Percentiles rank a stretch among this genome's conserved stretches.
Conservation (phyloP, 1,139 yeast species). For the Suhomyces bolitotheri region DNA sequence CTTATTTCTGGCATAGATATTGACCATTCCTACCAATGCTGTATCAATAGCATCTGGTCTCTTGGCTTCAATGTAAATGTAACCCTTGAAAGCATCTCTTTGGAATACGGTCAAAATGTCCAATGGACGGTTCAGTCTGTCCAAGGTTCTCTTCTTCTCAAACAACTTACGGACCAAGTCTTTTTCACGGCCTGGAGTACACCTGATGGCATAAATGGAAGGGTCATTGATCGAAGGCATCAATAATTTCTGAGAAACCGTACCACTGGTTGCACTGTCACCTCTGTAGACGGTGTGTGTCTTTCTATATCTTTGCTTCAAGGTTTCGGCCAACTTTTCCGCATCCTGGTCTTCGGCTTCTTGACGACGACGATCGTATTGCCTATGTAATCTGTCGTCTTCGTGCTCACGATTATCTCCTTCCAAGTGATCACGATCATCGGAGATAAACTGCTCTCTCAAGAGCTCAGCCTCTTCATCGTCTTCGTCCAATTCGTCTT, state of each 20-base stretch:
- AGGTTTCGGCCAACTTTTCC: slow-evolving; percentile 87
- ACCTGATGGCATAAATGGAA: slow-evolving; percentile 91
- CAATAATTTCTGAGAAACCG: slow-evolving; percentile 89
- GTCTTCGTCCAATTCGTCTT: slow-evolving; percentile 85
- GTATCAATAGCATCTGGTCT: slow-evolving; percentile 89
- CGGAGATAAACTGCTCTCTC: slow-evolving; percentile 80
- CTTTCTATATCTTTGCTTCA: slow-evolving; percentile 90
- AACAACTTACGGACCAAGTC: slow-evolving; percentile 82
- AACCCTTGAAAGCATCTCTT: slow-evolving; percentile 88
- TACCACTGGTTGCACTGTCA: slow-evolving; percentile 67
- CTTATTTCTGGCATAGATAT: slow-evolving; percentile 69
- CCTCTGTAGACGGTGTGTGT: slow-evolving; percentile 85
- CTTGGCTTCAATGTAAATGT: slow-evolving; percentile 91
- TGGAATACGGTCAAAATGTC: slow-evolving; percentile 91
- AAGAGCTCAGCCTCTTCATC: slow-evolving; percentile 85
- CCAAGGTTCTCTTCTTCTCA: slow-evolving; percentile 75
- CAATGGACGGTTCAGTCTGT: slow-evolving; percentile 59
- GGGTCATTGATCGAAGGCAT: slow-evolving; percentile 97
- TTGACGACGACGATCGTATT: slow-evolving; percentile 86
- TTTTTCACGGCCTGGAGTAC: slow-evolving; percentile 91
- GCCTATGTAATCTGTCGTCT: slow-evolving; percentile 81
- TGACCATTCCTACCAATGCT: slow-evolving; percentile 87
- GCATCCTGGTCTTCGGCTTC: slow-evolving; percentile 94
- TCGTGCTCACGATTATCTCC: slow-evolving; percentile 45
- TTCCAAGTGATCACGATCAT: slow-evolving; percentile 62